A percentile compares a stretch with the other conserved stretches of the same genome.
These are phyloP conservation scores for Pseudocercospora macadamiae DNA, from an alignment of 2,329 filamentous ascomycete species.

Conservation along the genomic window DNA sequence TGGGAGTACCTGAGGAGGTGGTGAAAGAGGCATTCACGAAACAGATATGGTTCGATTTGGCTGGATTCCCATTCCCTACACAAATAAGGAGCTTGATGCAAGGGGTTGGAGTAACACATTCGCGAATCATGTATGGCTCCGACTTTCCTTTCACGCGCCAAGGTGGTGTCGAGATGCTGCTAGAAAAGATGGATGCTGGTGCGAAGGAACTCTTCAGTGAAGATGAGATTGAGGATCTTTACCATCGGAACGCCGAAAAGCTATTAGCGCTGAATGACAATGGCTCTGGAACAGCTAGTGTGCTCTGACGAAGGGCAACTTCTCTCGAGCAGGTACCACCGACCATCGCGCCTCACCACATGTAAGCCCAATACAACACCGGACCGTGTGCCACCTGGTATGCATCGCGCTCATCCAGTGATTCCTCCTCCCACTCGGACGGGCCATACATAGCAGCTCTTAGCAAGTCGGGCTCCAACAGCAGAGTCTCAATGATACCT, in stretches of 20 bases:
- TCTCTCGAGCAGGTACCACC: too few relatives aligned
- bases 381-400: conserved; percentile 6
- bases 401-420: conserved; percentile 3
- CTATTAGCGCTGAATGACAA: conserved; percentile 15
- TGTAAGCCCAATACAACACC: too few relatives aligned
- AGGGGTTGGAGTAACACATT: conserved; percentile 42
- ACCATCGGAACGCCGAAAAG: conserved; percentile 43
- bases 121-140: conserved; percentile 56
- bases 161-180: conserved; percentile 42
- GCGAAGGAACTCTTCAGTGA: conserved; percentile 42
- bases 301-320: too few relatives aligned
- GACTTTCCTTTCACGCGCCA: conserved; percentile 55
- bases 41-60: conserved; percentile 58
- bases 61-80: conserved; percentile 53
- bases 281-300: too few relatives aligned
- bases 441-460: not conserved
- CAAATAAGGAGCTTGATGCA: conserved; percentile 55
- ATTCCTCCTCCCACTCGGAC: not conserved
- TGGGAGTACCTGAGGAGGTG: conserved; percentile 32
- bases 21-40: conserved; percentile 39
- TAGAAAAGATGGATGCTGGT: conserved; percentile 47
- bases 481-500: conserved; percentile 7
- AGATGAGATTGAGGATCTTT: conserved; percentile 42
- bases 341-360: too few relatives aligned
- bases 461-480: not conserved